Evolutionary conservation across 2,329 filamentous ascomycete genomes (phyloP).

Genomic region (Fusarium nelsonii): DNA sequence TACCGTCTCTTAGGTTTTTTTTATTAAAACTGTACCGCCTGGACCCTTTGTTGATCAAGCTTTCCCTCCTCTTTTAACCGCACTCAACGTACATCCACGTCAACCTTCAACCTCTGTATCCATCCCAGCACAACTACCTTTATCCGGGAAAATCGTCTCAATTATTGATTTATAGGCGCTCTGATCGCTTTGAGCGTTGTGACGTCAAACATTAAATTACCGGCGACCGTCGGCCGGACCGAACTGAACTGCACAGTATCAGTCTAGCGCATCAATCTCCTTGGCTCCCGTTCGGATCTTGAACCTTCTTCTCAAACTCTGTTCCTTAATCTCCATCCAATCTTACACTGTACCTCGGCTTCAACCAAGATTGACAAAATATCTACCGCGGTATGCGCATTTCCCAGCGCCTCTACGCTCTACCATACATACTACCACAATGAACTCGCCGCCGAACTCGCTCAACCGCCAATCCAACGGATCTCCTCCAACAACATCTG

Average conservation of each 20-base stretch:
- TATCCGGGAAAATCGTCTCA: neutral
- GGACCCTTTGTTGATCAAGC: neutral
- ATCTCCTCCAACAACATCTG: neutral
- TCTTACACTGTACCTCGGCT: neutral
- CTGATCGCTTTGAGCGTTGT: slow-evolving; percentile 12
- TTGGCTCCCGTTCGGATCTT: slow-evolving; percentile 1
- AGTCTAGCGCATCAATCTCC: slow-evolving; percentile 14
- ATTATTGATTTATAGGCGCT: slow-evolving; percentile 7
- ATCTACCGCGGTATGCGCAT: slow-evolving; percentile 21
- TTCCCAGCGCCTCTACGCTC: slow-evolving; percentile 8
- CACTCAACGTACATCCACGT: neutral
- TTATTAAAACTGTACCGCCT: neutral
- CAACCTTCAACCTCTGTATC: neutral
- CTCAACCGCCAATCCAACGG: slow-evolving; percentile 24
- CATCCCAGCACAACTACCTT: neutral
- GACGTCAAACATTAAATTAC: slow-evolving; percentile 27
- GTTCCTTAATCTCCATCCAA: neutral
- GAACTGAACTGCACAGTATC: neutral
- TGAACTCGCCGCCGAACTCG: slow-evolving; percentile 47
- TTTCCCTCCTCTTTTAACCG: neutral
- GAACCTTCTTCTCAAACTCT: neutral
- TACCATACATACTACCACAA: slow-evolving; percentile 8
- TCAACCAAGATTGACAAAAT: neutral
- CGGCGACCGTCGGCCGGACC: neutral
- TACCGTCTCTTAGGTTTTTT: slow-evolving; percentile 1